Conservation (phyloP, 176 grass and related monocot genomes). For the Aegilops bicornis region DNA sequence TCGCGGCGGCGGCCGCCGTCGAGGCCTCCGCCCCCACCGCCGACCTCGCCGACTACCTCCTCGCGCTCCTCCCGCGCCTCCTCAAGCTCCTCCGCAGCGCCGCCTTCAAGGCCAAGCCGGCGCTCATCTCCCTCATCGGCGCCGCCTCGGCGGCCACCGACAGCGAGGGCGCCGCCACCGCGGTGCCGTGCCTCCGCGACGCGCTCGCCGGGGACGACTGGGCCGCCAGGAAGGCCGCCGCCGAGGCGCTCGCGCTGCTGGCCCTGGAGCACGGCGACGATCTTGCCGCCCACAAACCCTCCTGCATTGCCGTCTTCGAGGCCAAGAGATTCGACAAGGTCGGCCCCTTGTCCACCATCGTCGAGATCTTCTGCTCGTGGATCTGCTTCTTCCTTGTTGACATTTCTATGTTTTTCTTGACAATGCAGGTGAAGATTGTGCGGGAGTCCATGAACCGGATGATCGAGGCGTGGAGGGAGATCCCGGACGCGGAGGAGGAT, state of each 20-base stretch:
- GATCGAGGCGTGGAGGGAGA: conserved; percentile 92
- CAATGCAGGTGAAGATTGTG: conserved; percentile 95
- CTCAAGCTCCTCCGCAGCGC: conserved; percentile 85
- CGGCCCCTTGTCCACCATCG: background rate
- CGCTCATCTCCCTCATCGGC: conserved; percentile 83
- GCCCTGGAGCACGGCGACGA: conserved; percentile 63
- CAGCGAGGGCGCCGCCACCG: conserved; percentile 47
- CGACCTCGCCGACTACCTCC: conserved; percentile 75
- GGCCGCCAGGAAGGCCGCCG: conserved; percentile 81
- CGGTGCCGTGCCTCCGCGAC: conserved; percentile 67
- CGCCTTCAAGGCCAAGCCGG: conserved; percentile 89
- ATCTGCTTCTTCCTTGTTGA: conserved; percentile 26
- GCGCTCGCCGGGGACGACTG: conserved; percentile 82
- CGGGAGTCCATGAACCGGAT: conserved; percentile 89
- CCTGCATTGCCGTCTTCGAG: conserved; percentile 80
- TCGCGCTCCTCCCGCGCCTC: conserved; percentile 67
- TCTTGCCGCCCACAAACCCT: conserved; percentile 57
- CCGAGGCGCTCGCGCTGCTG: conserved; percentile 72
- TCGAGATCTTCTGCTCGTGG: conserved; percentile 3
- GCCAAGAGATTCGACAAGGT: conserved; percentile 95
- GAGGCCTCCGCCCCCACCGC: conserved; percentile 45
- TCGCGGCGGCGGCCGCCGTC: conserved; percentile 59
- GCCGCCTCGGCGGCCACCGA: conserved; percentile 53
- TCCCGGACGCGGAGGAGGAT: conserved; percentile 61
- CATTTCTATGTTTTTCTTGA: conserved; percentile 13